A percentile compares a stretch with the other conserved stretches of the same genome.
Conservation (phyloP, 2,329 filamentous ascomycete species). For the Colletotrichum trifolii region DNA sequence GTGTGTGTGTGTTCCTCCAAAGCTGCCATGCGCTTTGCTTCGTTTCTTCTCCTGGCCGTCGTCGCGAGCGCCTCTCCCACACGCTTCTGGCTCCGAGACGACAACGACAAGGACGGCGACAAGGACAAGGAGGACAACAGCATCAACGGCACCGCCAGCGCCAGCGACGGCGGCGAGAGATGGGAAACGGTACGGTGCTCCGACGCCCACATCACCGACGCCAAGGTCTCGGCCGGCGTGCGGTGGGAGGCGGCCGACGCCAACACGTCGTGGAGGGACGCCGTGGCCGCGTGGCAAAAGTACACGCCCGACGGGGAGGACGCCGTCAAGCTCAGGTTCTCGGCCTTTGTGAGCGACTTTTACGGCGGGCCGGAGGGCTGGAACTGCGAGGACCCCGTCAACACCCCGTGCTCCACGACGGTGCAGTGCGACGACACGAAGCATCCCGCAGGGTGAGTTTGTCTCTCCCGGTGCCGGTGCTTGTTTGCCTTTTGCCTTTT, state of each 20-base stretch:
- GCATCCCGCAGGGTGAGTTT: constrained; percentile 12
- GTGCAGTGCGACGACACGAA: constrained; percentile 13
- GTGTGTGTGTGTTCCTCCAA: too few relatives aligned
- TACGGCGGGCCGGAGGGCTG: constrained; percentile 26
- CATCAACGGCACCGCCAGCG: not conserved
- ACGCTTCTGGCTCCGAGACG: too few relatives aligned
- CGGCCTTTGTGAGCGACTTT: constrained; percentile 21
- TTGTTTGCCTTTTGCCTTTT: too few relatives aligned
- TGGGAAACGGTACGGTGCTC: constrained; percentile 8
- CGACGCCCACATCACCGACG: constrained; percentile 22
- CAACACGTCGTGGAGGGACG: constrained; percentile 9
- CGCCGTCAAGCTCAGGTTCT: constrained; percentile 1
- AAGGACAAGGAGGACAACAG: not conserved
- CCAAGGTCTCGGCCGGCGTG: constrained; percentile 3
- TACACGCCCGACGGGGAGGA: not conserved
- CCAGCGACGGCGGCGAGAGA: not conserved
- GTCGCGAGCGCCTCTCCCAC: too few relatives aligned
- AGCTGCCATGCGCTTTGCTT: too few relatives aligned
- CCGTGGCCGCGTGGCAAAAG: constrained; percentile 10
- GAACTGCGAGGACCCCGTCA: constrained; percentile 18
- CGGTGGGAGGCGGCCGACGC: constrained; percentile 17
- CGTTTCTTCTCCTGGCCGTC: too few relatives aligned
- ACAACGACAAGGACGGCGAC: too few relatives aligned
- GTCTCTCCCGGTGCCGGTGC: fast-evolving
- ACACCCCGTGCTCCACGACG: constrained; percentile 21